phyloP scores from a whole-genome alignment of 768 basidiomycete genomes.

The Russula compacta region DNA sequence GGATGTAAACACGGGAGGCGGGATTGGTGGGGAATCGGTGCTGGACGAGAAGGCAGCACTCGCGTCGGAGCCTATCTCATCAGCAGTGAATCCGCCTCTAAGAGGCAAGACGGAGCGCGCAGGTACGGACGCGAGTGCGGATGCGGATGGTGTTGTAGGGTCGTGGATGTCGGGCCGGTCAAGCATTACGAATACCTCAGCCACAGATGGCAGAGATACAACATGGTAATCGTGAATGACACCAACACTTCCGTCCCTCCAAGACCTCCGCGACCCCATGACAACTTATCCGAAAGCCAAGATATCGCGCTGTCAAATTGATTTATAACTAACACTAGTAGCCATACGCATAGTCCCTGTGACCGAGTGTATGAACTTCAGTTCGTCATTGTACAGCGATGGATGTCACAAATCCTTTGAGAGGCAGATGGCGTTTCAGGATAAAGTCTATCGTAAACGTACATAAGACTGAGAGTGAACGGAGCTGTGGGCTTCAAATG shows the following conservation, averaged over 20 bases:
- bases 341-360: background rate
- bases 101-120: background rate
- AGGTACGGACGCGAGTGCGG: background rate
- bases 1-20: background rate
- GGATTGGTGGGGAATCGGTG: background rate
- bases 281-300: background rate
- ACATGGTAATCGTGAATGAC: no score
- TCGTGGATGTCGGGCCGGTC: slow-evolving; percentile 13
- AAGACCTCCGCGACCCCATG: background rate
- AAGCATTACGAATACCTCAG: background rate
- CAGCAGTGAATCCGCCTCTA: background rate
- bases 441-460: slow-evolving; percentile 7
- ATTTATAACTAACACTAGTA: background rate
- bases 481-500: background rate
- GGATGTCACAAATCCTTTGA: background rate
- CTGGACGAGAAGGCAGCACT: slow-evolving; percentile 10
- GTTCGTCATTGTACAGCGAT: no score
- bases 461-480: slow-evolving; percentile 2
- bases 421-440: background rate
- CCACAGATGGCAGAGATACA: background rate
- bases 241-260: no score
- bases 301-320: background rate
- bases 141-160: background rate
- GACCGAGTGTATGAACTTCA: background rate
- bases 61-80: background rate